These are phyloP conservation scores for Chrysopogon serrulatus DNA, from an alignment of 176 grass and related monocot genomes.

Conservation along the genomic window DNA sequence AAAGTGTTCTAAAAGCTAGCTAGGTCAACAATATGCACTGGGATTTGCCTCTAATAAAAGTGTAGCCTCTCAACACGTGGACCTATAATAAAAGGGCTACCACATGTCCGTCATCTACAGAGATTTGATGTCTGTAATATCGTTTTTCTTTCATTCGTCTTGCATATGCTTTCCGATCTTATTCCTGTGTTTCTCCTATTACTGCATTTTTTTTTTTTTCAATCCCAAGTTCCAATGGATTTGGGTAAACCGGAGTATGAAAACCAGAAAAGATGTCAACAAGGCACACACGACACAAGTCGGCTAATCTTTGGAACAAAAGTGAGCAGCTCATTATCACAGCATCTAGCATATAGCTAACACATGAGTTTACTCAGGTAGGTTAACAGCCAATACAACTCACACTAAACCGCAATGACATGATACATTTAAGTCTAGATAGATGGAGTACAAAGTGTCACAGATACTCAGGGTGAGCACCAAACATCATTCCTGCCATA, in stretches of 20 bases:
- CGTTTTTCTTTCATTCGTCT: too few relatives aligned
- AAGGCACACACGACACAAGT: not conserved
- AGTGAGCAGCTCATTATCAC: not conserved
- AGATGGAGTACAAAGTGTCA: conserved; percentile 1
- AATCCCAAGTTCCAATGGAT: too few relatives aligned
- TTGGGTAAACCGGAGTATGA: not conserved
- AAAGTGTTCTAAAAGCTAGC: too few relatives aligned
- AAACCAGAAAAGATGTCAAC: not conserved
- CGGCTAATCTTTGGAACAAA: conserved; percentile 2
- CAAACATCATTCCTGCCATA: not conserved
- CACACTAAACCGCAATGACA: conserved; percentile 12
- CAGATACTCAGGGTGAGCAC: not conserved
- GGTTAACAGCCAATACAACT: conserved; percentile 19
- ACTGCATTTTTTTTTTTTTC: too few relatives aligned
- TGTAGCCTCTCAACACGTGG: too few relatives aligned
- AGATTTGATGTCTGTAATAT: too few relatives aligned
- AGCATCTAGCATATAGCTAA: not conserved
- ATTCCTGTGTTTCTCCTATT: too few relatives aligned
- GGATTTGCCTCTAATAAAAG: too few relatives aligned
- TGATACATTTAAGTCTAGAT: conserved; percentile 18
- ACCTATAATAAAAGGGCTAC: too few relatives aligned
- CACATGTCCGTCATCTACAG: too few relatives aligned
- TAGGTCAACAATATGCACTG: too few relatives aligned
- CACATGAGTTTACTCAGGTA: conserved; percentile 6
- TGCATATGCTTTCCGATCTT: too few relatives aligned